Percentiles rank a stretch among this genome's conserved stretches.
These are phyloP conservation scores for Helminthosporium solani DNA, from an alignment of 2,329 filamentous ascomycete genomes.

Conservation along the genomic window DNA sequence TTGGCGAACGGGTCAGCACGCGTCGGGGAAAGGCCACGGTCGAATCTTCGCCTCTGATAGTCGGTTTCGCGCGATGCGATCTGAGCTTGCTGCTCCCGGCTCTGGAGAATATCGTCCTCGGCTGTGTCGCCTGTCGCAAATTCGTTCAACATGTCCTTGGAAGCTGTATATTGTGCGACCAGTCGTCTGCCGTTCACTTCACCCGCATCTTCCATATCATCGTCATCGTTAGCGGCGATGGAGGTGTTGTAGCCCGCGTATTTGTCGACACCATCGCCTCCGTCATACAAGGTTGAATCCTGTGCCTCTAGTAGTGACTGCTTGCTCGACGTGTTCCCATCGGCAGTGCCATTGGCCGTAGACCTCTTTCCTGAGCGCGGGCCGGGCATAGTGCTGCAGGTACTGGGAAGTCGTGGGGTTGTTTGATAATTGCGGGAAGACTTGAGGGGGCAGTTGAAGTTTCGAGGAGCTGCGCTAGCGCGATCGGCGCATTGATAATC, in stretches of 20 bases:
- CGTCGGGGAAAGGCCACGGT: conserved; percentile 78
- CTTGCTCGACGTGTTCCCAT: conserved; percentile 81
- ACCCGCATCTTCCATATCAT: conserved; percentile 74
- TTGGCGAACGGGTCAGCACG: conserved; percentile 82
- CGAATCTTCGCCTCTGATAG: conserved; percentile 93
- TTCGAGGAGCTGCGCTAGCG: background rate
- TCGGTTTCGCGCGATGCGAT: conserved; percentile 94
- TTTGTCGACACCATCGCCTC: conserved; percentile 71
- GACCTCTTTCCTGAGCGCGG: conserved; percentile 65
- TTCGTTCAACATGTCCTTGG: conserved; percentile 88
- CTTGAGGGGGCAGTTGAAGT: conserved; percentile 9
- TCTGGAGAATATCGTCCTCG: conserved; percentile 85
- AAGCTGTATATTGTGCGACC: conserved; percentile 94
- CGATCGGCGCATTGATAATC: conserved; percentile 2
- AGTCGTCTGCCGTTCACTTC: conserved; percentile 69
- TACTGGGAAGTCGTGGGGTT: conserved; percentile 7
- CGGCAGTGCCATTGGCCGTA: conserved; percentile 74
- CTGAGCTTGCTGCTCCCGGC: conserved; percentile 83
- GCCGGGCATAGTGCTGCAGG: conserved; percentile 38
- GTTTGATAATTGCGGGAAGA: conserved; percentile 6
- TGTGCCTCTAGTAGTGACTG: conserved; percentile 86
- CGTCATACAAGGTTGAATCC: conserved; percentile 85
- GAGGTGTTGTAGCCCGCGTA: conserved; percentile 90
- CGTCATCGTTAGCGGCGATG: conserved; percentile 75
- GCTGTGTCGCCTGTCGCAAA: conserved; percentile 87